Base-by-base conservation (phyloP, 1,284 basidiomycete species). In the Cutaneotrichosporon spelunceum region DNA sequence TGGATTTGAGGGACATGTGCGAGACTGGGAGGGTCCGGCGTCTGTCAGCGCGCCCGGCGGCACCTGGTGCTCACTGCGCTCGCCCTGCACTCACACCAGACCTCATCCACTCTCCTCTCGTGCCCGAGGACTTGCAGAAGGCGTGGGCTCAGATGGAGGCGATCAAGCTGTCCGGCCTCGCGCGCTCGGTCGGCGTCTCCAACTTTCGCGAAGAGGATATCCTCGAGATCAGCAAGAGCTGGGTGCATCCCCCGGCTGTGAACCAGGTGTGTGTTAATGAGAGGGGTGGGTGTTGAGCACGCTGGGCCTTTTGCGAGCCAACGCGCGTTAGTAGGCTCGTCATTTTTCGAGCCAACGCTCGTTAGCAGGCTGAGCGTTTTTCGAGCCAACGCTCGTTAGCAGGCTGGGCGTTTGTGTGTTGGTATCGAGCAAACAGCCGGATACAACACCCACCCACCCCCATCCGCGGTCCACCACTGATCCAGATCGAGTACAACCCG, bases 131-230 rank as follows among this genome's bases (percentile, higher is more conserved):
- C 44, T 57, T 72, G 27, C 57, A 68, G 24, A 74, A 77, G 33
- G 70, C 70, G 16, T 93, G 91, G 91, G 83, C 83, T 65, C 82
- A 83, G 14, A 83, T 93, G 82, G 89, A 91, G 72, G 84, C 82
- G 49, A 77, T 88, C 54, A 83, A 88, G 76, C 78, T 78, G 53
- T 85, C 85, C 52, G 89, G 89, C 1, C 78, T 91, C 50, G 81
- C 88, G 42, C 88, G 84, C 75, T 87, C 85, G 45, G 89, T 94
- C 62, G 92, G 92, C 1, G 90, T 95, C 16, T 90, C 87, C 58
- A 94, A 94, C 80, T 93, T 88, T 76, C 83, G 81, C 19, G 81
- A 87, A 21, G 79, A 84, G 62, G 83, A 93, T 67, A 77, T 93
- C 48, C 77, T 86, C 63, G 49, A 26, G 49, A 27, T 58, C 34